A percentile compares a stretch with the other conserved stretches of the same genome.
Evolutionary conservation across 1,284 basidiomycete genomes (phyloP).

Genomic region (Sparassis latifolia): DNA sequence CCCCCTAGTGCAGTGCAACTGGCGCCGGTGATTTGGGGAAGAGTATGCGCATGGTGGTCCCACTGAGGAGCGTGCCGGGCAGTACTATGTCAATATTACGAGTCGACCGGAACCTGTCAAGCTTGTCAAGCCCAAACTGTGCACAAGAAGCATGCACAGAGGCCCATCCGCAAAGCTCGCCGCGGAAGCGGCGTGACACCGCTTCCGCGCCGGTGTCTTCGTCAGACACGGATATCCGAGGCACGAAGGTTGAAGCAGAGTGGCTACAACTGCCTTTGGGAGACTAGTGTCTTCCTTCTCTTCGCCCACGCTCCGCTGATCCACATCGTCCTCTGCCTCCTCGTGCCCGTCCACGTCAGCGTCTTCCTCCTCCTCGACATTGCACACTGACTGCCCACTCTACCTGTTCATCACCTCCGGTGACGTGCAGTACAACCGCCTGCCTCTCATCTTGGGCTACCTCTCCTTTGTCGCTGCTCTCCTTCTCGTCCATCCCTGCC

Average conservation of each 20-base stretch:
- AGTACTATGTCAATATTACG: conserved; percentile 7
- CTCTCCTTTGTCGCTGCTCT: conserved; percentile 38
- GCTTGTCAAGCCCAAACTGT: conserved; percentile 37
- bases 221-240: too few relatives aligned
- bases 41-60: conserved; percentile 46
- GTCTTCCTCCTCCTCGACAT: conserved; percentile 22
- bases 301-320: conserved; percentile 11
- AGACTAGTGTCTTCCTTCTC: conserved; percentile 7
- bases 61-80: conserved; percentile 41
- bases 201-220: too few relatives aligned
- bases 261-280: too few relatives aligned
- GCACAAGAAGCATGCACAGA: conserved; percentile 23
- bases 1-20: conserved; percentile 49
- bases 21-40: conserved; percentile 41
- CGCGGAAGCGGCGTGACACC: conserved; percentile 12
- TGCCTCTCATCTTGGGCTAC: conserved; percentile 49
- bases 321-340: conserved; percentile 13
- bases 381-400: too few relatives aligned
- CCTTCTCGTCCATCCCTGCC: conserved; percentile 20
- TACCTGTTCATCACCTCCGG: conserved; percentile 55
- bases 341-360: conserved; percentile 8
- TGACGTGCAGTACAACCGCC: conserved; percentile 46
- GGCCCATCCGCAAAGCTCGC: conserved; percentile 34
- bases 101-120: conserved; percentile 33
- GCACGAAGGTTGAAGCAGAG: too few relatives aligned